phyloP scores from a whole-genome alignment of 352 stramenopile species.

The Phytophthora hibernalis region DNA sequence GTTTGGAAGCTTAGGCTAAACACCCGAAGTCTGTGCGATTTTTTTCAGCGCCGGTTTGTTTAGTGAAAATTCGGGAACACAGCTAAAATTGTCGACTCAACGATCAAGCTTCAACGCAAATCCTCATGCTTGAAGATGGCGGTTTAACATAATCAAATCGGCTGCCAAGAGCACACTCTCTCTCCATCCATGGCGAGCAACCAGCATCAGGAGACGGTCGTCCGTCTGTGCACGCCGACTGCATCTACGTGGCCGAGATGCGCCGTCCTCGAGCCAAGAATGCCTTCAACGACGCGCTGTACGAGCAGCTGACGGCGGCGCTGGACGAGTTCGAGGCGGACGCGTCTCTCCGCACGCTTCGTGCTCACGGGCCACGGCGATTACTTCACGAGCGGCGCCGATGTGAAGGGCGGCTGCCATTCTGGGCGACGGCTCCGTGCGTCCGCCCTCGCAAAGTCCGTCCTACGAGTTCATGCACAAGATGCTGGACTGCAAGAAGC shows the following conservation, averaged over 20 bases:
- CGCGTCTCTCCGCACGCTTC: conserved; percentile 73
- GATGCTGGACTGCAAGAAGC: conserved; percentile 81
- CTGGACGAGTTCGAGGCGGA: conserved; percentile 75
- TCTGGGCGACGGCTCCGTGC: conserved; percentile 34
- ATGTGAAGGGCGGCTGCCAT: conserved; percentile 62
- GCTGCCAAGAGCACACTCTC: neutral
- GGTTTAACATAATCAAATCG: conserved; percentile 11
- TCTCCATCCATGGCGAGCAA: conserved; percentile 3
- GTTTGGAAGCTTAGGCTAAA: too few relatives aligned
- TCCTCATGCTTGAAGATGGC: too few relatives aligned
- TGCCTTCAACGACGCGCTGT: conserved; percentile 90
- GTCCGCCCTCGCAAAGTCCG: conserved; percentile 57
- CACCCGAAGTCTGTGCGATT: too few relatives aligned
- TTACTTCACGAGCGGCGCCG: conserved; percentile 93
- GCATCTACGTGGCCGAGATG: conserved; percentile 81
- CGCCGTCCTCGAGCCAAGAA: conserved; percentile 87
- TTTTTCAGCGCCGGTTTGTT: too few relatives aligned
- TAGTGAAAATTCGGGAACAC: too few relatives aligned
- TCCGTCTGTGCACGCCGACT: conserved; percentile 54
- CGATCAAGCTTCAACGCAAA: too few relatives aligned
- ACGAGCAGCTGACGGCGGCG: conserved; percentile 81
- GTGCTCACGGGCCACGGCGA: conserved; percentile 91
- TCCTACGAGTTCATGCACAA: conserved; percentile 72
- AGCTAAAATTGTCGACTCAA: too few relatives aligned
- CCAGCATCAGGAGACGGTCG: conserved; percentile 26